Base-by-base conservation (phyloP, 345 rosid species). In the Firmiana major region DNA sequence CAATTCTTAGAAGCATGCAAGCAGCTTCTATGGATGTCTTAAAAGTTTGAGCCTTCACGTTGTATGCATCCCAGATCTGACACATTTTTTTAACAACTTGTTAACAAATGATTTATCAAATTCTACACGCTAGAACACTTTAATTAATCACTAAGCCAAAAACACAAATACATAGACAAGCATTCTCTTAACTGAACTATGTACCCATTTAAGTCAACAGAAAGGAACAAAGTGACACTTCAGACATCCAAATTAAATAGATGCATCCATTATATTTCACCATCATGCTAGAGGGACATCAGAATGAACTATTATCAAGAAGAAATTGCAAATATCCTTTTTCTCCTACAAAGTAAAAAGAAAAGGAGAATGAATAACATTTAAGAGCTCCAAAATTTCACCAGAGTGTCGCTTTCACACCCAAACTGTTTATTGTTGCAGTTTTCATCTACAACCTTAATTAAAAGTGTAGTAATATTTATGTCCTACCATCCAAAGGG, bases 41-140 rank as follows among this genome's bases (percentile, higher is more conserved):
- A 77, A 93, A 95, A 57, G 98, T 93, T 82, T 95, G 98, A 0
- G 92, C 96, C 80, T 93, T 95, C 84, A 95, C 99, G 42, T 90
- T 95, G 89, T 91, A 95, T 4, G 99, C 89, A 81, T 95, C 97
- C 99, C 98, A 95, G 45, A 95, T 92, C 99, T 93, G 89, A 74
- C 9, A 31, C 6, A 69, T 22, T 13, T 7, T n/a, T n/a, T 65
- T 19, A 38, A 64, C 10, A 9, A 64, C 19, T 38, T 24, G 38
- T 42, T 43, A 8, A 8, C 46, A 9, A 43, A 43, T 43, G 46
- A 43, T 43, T 43, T 9, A 43, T 43, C 12, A 43, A 43, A 43
- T 43, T 43, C 46, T 43, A 9, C 1, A 43, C 46, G 9, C 46
- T 9, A 42, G 9, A 42, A 42, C 9, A n/a, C n/a, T n/a, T 40